phyloP scores from a whole-genome alignment of 768 basidiomycete species.

The Suillus spraguei region DNA sequence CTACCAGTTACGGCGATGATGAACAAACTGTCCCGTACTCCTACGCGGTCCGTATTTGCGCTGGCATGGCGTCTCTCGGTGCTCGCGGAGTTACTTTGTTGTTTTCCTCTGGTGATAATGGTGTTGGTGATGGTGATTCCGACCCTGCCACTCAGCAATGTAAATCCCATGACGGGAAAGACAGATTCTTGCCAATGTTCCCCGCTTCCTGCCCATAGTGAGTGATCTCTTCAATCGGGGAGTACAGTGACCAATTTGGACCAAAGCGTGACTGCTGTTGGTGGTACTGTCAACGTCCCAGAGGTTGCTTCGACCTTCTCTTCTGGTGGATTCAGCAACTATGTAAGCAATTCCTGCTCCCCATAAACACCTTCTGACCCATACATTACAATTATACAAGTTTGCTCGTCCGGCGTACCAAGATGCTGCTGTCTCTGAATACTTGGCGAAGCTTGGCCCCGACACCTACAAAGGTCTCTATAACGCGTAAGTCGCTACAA shows the following conservation, averaged over 20 bases:
- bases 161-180: constrained; percentile 61
- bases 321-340: constrained; percentile 55
- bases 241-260: not conserved
- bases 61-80: constrained; percentile 66
- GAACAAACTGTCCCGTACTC: constrained; percentile 73
- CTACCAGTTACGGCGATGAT: constrained; percentile 73
- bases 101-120: constrained; percentile 68
- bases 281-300: constrained; percentile 61
- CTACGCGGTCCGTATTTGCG: constrained; percentile 62
- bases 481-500: constrained; percentile 47
- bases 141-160: constrained; percentile 57
- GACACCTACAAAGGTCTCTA: constrained; percentile 60
- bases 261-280: constrained; percentile 69
- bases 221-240: constrained; percentile 14
- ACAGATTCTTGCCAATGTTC: constrained; percentile 59
- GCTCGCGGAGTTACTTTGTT: constrained; percentile 65
- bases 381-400: constrained; percentile 28
- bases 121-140: constrained; percentile 65
- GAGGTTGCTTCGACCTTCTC: constrained; percentile 65
- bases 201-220: constrained; percentile 64
- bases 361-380: not conserved
- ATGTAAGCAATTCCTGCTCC: constrained; percentile 40
- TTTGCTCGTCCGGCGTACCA: constrained; percentile 61
- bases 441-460: constrained; percentile 46
- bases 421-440: constrained; percentile 42